These are phyloP conservation scores for Salpingoeca rosetta DNA, from an alignment of 78 protist genomes.

Conservation along the genomic window DNA sequence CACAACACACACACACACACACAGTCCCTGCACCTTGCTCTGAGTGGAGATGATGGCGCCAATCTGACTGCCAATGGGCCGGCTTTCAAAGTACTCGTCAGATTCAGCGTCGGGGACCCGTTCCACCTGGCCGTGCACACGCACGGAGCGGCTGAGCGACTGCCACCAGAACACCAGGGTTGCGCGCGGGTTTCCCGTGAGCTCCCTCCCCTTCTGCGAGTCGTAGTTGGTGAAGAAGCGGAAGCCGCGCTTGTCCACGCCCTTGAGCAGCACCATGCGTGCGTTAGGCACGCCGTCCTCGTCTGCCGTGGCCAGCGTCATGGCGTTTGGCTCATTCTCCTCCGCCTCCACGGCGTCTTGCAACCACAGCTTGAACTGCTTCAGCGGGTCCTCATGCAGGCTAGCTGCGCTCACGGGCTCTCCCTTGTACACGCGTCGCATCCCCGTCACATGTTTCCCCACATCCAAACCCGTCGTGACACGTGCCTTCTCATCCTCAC, in stretches of 20 bases:
- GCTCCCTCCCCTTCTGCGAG: neutral
- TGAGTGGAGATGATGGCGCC: neutral
- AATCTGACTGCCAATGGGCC: neutral
- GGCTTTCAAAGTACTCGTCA: neutral
- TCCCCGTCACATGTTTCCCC: too few relatives aligned
- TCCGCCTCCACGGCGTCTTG: neutral
- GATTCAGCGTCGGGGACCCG: neutral
- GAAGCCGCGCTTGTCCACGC: neutral
- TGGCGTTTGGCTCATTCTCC: slow-evolving; percentile 2
- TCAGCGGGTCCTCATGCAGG: neutral
- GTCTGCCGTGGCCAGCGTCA: slow-evolving; percentile 16
- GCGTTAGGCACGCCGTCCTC: neutral
- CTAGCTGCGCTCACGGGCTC: too few relatives aligned
- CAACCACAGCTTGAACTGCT: neutral
- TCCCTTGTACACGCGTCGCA: too few relatives aligned
- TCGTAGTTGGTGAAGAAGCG: slow-evolving; percentile 11
- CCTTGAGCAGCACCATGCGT: slow-evolving; percentile 17
- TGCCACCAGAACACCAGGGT: slow-evolving; percentile 5
- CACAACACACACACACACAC: too few relatives aligned
- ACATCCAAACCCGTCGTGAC: too few relatives aligned
- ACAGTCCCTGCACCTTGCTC: neutral
- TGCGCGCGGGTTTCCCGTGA: neutral
- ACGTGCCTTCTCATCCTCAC: too few relatives aligned
- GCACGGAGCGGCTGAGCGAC: neutral
- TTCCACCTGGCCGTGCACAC: slow-evolving; percentile 2